Evolutionary conservation across 2,329 filamentous ascomycete species (phyloP).

Genomic region (Colletotrichum chlorophyti): DNA sequence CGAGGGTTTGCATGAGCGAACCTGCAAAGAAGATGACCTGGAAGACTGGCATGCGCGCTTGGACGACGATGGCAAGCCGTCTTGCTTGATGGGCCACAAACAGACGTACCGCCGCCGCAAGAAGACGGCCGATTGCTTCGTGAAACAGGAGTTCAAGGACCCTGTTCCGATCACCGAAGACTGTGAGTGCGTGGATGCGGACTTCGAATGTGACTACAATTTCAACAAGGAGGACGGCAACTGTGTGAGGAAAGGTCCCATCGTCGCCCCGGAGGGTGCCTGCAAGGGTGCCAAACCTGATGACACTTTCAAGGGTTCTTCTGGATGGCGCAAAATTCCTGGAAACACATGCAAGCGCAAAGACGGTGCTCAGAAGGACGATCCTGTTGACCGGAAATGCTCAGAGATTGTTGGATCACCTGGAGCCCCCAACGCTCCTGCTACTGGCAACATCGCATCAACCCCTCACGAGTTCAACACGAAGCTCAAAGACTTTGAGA

Average conservation of each 20-base stretch:
- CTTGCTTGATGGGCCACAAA: constrained; percentile 95
- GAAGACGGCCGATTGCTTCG: constrained; percentile 86
- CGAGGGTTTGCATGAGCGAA: constrained; percentile 76
- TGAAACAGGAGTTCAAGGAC: constrained; percentile 85
- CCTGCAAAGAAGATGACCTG: constrained; percentile 80
- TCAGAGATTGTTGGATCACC: constrained; percentile 61
- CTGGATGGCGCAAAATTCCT: constrained; percentile 91
- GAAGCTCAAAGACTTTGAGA: constrained; percentile 56
- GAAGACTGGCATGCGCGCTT: constrained; percentile 88
- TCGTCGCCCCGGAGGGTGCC: constrained; percentile 72
- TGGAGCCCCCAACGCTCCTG: constrained; percentile 55
- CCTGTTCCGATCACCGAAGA: constrained; percentile 71
- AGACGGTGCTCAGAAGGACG: constrained; percentile 70
- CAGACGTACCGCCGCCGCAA: constrained; percentile 88
- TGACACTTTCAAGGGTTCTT: constrained; percentile 82
- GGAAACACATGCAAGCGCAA: constrained; percentile 75
- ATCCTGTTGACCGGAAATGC: constrained; percentile 78
- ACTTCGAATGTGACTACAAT: constrained; percentile 98
- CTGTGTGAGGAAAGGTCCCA: constrained; percentile 64
- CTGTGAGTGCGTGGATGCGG: constrained; percentile 82
- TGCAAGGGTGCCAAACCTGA: constrained; percentile 71
- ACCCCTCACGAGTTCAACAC: constrained; percentile 69
- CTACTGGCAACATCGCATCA: constrained; percentile 70
- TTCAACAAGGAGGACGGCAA: constrained; percentile 73
- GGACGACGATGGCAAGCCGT: constrained; percentile 79